Base-by-base conservation (phyloP, 108 stramenopile genomes). In the Cyclotella distinguenda region DNA sequence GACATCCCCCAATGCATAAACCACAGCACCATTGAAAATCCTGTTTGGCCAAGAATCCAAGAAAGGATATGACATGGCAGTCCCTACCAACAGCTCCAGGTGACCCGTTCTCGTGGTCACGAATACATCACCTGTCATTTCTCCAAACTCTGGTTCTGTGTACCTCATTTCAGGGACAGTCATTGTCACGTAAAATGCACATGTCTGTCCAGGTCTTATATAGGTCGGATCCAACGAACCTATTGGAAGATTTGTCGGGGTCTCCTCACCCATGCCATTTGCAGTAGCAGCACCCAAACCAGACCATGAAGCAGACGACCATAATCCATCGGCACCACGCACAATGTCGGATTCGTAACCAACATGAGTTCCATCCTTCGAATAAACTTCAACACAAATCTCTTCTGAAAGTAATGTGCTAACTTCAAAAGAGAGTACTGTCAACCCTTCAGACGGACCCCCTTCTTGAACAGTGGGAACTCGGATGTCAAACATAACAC, bases 11-110 rank as follows among this genome's bases (percentile, higher is more conserved):
- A 66, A 43, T 10, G 64, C 47, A 74, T 65, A 74, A 15, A 74
- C n/a, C 9, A 74, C 44, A 12, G 73, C 73, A 44, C 73, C 73
- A 66, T 74, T 74, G 51, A 22, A 74, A 54, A 74, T 74, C 11
- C 73, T 58, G 62, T 66, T 28, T 11, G 30, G 12, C 59, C 65
- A 61, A 4, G 33, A 42, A 0, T 66, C 65, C 28, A 26, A 18
- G 38, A 74, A 74, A 6, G 59, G 52, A 54, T 60, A 74, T 13
- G 52, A 33, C 40, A 44, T 35, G 23, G 65, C 73, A 7, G 73
- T 50, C n/a, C 73, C 73, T 16, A 74, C 59, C 28, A 66, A 34
- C 27, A 74, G 18, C 34, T 74, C 35, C 18, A 74, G 15, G 28
- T 66, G 44, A 30, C 60, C 60, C 26, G 60, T 49, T 4, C 55